Base-by-base conservation (phyloP, 2,329 filamentous ascomycete species). In the Rutstroemia sp. region DNA sequence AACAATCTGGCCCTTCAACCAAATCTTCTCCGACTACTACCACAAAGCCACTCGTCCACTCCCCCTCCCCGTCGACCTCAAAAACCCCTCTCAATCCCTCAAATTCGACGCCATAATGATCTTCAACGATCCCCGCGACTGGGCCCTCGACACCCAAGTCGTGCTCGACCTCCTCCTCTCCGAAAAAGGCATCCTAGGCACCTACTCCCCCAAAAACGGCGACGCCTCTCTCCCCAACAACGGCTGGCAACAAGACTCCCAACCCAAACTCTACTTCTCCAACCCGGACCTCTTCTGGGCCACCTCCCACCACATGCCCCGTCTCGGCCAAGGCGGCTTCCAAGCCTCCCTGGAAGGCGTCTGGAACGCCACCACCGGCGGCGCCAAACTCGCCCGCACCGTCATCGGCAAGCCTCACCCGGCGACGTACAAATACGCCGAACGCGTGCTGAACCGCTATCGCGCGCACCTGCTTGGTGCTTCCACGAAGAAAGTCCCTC, bases 51-150 rank as follows among this genome's bases (percentile, higher is more conserved):
- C 81, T 16, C 78, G 78, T 39, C 80, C 81, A 1, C 74, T 88
- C 0, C 84, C 84, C 57, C 73, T 27, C 64, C 71, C 23, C 63
- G 67, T 60, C 67, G 71, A 79, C 39, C 75, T 74, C 0, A 69
- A 71, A 0, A 73, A 75, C 14, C 78, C 76, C 17, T 41, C 56
- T 0, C 67, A 74, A 9, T 72, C 76, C 9, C 78, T 92, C 48
- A 91, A 89, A 64, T 87, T 99, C 63, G 90, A 95, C 67, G 91
- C 92, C 27, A 83, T 97, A 27, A 87, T 97, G 66, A 87, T 96
- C 6, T 96, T 92, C 78, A 95, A 96, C 70, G 94, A 97, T 71
- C 92, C 94, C 3, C 83, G 94, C 56, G 94, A 99, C 75, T 99
- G 94, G 94, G 91, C 88, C 0, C 79, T 96, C 9, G 92, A 97